A percentile compares a stretch with the other conserved stretches of the same genome.
Evolutionary conservation across 768 basidiomycete genomes (phyloP).

Genomic region (Boletus speciosus): DNA sequence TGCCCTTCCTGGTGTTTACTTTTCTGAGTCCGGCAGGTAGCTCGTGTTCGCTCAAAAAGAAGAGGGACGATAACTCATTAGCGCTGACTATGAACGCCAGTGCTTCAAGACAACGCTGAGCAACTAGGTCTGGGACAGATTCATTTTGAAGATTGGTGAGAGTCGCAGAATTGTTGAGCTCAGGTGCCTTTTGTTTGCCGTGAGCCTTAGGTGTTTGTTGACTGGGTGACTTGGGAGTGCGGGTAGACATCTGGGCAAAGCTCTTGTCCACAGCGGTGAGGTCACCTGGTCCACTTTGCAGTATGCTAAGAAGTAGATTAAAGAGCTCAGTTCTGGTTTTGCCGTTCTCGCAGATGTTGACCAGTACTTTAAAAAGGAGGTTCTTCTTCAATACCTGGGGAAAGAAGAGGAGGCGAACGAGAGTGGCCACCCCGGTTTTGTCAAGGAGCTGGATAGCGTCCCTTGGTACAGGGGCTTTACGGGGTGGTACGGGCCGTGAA

Average conservation of each 20-base stretch:
- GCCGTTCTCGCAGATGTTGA: constrained; percentile 93
- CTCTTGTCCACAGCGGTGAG: constrained; percentile 89
- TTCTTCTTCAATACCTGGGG: constrained; percentile 88
- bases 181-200: constrained; percentile 68
- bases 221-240: constrained; percentile 49
- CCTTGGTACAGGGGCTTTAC: constrained; percentile 58
- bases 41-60: constrained; percentile 97
- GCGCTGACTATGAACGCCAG: constrained; percentile 81
- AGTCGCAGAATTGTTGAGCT: constrained; percentile 48
- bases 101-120: constrained; percentile 91
- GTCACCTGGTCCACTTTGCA: constrained; percentile 95
- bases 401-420: constrained; percentile 93
- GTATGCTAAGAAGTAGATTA: constrained; percentile 88
- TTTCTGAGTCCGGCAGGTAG: constrained; percentile 74
- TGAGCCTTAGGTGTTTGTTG: constrained; percentile 44
- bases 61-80: constrained; percentile 81
- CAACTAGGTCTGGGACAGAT: constrained; percentile 86
- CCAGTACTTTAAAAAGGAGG: constrained; percentile 81
- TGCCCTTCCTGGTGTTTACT: constrained; percentile 76
- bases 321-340: constrained; percentile 90
- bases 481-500: constrained; percentile 32
- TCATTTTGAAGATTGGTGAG: constrained; percentile 62
- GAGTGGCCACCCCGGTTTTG: constrained; percentile 80
- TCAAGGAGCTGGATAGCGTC: constrained; percentile 94
- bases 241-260: constrained; percentile 87